Percentiles rank a stretch among this genome's conserved stretches.
Evolutionary conservation across 176 grass and related monocot species (phyloP).

Genomic region (Paspalum notatum): DNA sequence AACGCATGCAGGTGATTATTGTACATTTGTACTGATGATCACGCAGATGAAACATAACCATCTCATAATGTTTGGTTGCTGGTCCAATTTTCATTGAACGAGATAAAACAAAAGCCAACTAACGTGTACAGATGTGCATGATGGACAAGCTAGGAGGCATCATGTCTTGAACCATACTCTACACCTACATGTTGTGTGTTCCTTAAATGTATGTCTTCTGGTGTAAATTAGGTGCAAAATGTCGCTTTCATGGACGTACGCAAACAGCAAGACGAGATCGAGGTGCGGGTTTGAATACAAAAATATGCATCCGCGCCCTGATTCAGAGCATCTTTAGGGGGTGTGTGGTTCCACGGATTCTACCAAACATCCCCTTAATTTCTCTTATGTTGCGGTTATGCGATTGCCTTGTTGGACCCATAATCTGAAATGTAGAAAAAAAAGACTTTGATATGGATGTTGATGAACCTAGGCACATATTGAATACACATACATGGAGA

Average conservation of each 20-base stretch:
- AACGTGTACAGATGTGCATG: conserved; percentile 10
- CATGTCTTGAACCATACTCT: conserved; percentile 22
- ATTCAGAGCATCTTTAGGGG: too few species aligned
- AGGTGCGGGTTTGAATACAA: too few species aligned
- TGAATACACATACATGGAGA: too few species aligned
- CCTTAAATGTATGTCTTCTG: conserved; percentile 23
- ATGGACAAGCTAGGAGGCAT: background rate
- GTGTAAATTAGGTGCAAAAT: background rate
- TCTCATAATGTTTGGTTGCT: background rate
- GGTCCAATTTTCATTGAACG: conserved; percentile 21
- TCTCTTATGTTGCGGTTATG: background rate
- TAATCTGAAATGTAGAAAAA: too few species aligned
- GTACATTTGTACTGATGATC: too few species aligned
- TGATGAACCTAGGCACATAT: too few species aligned
- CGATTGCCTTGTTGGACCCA: background rate
- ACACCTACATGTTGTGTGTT: background rate
- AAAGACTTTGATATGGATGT: too few species aligned
- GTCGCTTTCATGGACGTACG: conserved; percentile 17
- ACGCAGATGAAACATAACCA: too few species aligned
- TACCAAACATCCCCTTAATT: too few species aligned
- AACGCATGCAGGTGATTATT: too few species aligned
- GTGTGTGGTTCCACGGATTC: too few species aligned
- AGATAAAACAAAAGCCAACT: conserved; percentile 14
- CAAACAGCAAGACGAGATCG: background rate
- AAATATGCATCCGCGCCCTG: too few species aligned